A percentile compares a stretch with the other conserved stretches of the same genome.
These are phyloP conservation scores for Rhodomyrtus psidioides DNA, from an alignment of 441 rosid genomes.

Conservation along the genomic window DNA sequence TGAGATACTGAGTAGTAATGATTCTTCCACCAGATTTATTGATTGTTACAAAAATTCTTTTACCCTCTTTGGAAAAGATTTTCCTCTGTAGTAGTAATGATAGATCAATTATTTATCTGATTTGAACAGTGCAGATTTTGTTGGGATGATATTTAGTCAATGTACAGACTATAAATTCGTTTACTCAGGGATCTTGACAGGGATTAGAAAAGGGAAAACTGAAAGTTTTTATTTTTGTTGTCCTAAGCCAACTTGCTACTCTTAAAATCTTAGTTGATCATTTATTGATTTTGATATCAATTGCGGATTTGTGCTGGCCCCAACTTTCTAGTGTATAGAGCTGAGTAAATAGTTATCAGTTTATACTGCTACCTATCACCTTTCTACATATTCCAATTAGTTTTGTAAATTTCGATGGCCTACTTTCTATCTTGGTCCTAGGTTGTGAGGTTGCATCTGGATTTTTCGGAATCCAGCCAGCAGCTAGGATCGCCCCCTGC, in stretches of 20 bases:
- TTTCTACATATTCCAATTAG: neutral
- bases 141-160: neutral
- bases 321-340: neutral
- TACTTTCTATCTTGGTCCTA: constrained; percentile 7
- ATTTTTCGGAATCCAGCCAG: constrained; percentile 33
- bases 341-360: neutral
- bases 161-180: neutral
- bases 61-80: neutral
- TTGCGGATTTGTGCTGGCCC: neutral
- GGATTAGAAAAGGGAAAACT: neutral
- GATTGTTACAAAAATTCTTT: neutral
- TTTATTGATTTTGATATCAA: neutral
- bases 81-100: neutral
- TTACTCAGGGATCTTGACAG: neutral
- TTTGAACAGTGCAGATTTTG: neutral
- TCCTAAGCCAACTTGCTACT: neutral
- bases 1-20: neutral
- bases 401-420: neutral
- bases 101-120: neutral
- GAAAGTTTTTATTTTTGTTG: neutral
- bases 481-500: constrained; percentile 10
- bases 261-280: neutral
- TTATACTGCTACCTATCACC: neutral
- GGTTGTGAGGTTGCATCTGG: constrained; percentile 77
- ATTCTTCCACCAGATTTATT: neutral